phyloP scores from a whole-genome alignment of 306 rosid genomes.

The Prunus kanzakura region DNA sequence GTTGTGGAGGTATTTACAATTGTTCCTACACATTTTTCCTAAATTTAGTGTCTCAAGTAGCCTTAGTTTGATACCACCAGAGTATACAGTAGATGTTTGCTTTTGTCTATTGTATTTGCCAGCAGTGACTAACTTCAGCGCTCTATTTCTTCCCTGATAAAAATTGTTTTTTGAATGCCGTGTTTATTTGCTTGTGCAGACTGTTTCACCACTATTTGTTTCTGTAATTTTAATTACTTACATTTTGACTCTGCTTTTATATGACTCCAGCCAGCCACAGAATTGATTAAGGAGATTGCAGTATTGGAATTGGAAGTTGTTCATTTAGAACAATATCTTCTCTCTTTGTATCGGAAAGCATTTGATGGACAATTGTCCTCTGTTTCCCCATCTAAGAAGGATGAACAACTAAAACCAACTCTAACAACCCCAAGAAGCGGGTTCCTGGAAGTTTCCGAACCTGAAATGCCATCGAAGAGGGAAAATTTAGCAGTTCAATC shows the following conservation, averaged over 20 bases:
- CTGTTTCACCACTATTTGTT: neutral
- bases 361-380: conserved; percentile 69
- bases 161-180: neutral
- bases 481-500: conserved; percentile 47
- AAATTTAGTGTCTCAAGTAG: neutral
- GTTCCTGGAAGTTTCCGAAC: conserved; percentile 34
- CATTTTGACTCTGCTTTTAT: conserved; percentile 5
- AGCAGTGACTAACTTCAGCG: neutral
- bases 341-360: conserved; percentile 82
- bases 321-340: conserved; percentile 95
- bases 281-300: conserved; percentile 87
- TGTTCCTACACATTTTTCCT: neutral
- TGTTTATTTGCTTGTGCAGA: neutral
- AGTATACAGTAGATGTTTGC: neutral
- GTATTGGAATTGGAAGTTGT: conserved; percentile 84
- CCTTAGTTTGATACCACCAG: neutral
- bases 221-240: neutral
- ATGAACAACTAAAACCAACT: conserved; percentile 41
- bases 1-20: neutral
- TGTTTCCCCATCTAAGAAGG: conserved; percentile 54
- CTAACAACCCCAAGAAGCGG: conserved; percentile 36
- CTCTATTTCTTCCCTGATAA: neutral
- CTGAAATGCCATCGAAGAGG: conserved; percentile 32
- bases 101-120: neutral
- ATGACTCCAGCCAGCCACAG: conserved; percentile 78